A percentile compares a stretch with the other conserved stretches of the same genome.
phyloP scores from a whole-genome alignment of 441 rosid species.

The Erodium texanum region DNA sequence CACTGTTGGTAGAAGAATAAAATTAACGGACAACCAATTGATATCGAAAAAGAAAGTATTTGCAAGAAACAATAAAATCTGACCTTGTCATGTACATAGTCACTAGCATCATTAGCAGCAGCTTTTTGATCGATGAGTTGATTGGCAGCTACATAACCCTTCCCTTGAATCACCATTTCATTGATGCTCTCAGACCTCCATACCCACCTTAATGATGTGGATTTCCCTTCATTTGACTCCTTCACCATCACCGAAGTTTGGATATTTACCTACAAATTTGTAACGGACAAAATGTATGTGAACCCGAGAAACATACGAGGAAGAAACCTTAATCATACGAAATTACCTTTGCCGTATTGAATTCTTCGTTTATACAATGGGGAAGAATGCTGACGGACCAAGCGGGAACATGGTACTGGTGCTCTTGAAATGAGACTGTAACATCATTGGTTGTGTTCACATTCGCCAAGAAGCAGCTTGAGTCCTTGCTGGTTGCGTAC shows the following conservation, averaged over 20 bases:
- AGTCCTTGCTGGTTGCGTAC: not conserved
- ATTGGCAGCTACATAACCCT: slow-evolving; percentile 15
- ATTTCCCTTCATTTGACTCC: not conserved
- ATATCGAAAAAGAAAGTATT: too few relatives aligned
- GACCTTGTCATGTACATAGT: slow-evolving; percentile 35
- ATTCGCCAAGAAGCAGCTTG: not conserved
- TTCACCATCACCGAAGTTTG: not conserved
- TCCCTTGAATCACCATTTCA: not conserved
- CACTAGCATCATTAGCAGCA: slow-evolving; percentile 20
- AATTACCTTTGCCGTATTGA: not conserved
- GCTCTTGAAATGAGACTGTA: not conserved
- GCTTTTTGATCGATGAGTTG: slow-evolving; percentile 21
- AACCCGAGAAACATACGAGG: too few relatives aligned
- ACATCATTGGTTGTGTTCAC: not conserved
- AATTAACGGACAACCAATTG: too few relatives aligned
- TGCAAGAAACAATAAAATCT: not conserved
- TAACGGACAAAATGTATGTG: too few relatives aligned
- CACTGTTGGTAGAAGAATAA: not conserved
- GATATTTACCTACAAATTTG: not conserved
- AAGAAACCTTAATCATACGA: too few relatives aligned
- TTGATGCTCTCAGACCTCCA: not conserved
- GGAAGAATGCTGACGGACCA: slow-evolving; percentile 3
- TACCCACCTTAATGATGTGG: not conserved
- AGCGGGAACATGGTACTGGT: not conserved
- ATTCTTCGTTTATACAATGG: not conserved